phyloP scores from a whole-genome alignment of 2,329 filamentous ascomycete species.

The Atkinsonella hypoxylon region DNA sequence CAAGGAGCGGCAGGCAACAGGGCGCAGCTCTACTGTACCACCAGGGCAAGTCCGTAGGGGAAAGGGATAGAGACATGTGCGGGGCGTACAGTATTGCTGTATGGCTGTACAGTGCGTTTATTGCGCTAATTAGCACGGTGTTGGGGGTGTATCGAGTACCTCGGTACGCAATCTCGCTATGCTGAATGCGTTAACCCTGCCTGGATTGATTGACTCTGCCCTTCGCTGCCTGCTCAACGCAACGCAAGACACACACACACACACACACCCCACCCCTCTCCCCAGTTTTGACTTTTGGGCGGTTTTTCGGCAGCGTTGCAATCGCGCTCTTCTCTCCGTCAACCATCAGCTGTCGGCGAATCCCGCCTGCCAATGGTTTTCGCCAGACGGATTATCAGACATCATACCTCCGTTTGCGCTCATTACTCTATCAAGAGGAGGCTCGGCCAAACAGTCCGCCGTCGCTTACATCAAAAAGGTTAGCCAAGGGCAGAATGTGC shows the following conservation, averaged over 20 bases:
- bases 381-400: neutral
- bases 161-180: too few species aligned
- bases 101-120: too few species aligned
- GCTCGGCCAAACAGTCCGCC: neutral
- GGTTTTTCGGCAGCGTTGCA: neutral
- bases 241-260: neutral
- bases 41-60: too few species aligned
- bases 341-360: neutral
- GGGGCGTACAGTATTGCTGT: too few species aligned
- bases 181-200: neutral
- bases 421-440: neutral
- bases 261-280: neutral
- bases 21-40: neutral
- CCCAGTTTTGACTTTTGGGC: neutral
- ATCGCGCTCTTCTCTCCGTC: constrained; percentile 7
- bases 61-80: too few species aligned
- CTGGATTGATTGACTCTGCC: neutral
- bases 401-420: neutral
- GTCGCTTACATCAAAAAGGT: too few species aligned
- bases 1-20: neutral
- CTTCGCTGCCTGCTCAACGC: neutral
- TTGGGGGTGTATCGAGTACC: too few species aligned
- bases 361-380: neutral
- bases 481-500: neutral
- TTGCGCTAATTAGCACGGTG: too few species aligned